Evolutionary conservation across 1,284 basidiomycete species (phyloP), one percentile per base, ranked within the genome.

Genomic region (Rhodotorula sp.): DNA sequence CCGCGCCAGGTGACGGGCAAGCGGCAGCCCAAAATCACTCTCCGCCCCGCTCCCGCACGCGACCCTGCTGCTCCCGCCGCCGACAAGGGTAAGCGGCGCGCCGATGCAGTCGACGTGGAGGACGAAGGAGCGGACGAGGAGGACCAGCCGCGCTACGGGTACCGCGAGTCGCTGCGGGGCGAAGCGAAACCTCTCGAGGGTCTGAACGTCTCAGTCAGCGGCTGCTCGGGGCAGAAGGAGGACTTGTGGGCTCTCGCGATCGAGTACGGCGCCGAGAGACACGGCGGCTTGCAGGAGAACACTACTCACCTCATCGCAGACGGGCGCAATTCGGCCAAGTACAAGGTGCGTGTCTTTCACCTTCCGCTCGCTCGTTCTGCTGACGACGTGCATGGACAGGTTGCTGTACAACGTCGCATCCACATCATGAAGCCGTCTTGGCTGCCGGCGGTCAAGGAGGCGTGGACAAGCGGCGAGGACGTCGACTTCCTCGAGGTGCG

Each of bases 261-360:
- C 36, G 87, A 90, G 77, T 86, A 92, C 13, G 91, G 91, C 22
- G 91, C 90, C 22, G 81, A 82, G 34, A 83, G 85, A 54, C 82
- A 85, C 15, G 84, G 81, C 29, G 87, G 89, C 65, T 87, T 93
- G 64, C 92, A 90, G 0, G 89, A 90, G 78, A 84, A 84, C 61
- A 89, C 90, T 36, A 92, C 91, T 0, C 90, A 93, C 80, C 84
- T 93, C 48, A 82, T 93, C 56, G 89, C 90, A 1, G 82, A 81
- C 36, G 81, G 81, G 24, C 86, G 88, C 71, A 89, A 89, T 10
- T 87, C 89, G 32, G 84, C 87, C n/a, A 93, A 93, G 78, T 92
- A 92, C 77, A 82, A 78, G 78, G 90, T 86, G 52, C 60, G 84
- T 24, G 49, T 36, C 36, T n/a, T 64, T n/a, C 44, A 39, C 36